Conservation (phyloP, 2,329 filamentous ascomycete genomes). For the Metarhizium guizhouense region DNA sequence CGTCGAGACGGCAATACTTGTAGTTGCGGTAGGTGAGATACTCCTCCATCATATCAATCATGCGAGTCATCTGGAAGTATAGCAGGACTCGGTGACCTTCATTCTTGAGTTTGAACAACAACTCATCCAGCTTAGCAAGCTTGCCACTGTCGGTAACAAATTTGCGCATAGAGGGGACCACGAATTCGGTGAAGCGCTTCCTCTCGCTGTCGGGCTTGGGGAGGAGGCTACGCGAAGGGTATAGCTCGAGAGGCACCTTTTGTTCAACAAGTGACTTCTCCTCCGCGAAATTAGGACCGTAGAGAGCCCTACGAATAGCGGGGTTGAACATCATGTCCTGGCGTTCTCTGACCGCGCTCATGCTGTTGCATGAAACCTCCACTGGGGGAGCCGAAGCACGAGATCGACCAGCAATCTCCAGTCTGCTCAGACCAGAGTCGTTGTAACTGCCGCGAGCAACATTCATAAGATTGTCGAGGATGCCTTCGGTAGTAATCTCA, state of each 20-base stretch:
- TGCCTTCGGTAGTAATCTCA: conserved; percentile 62
- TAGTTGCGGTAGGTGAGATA: conserved; percentile 98
- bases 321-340: conserved; percentile 72
- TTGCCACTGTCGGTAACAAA: conserved; percentile 98
- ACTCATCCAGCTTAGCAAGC: conserved; percentile 78
- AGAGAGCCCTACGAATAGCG: conserved; percentile 65
- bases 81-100: conserved; percentile 87
- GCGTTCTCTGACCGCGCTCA: conserved; percentile 55
- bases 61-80: conserved; percentile 99
- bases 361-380: conserved; percentile 66
- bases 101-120: conserved; percentile 84
- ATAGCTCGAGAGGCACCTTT: conserved; percentile 56
- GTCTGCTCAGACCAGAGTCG: conserved; percentile 61
- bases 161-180: conserved; percentile 90
- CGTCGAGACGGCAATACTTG: conserved; percentile 94
- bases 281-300: conserved; percentile 52
- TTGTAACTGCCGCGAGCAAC: conserved; percentile 59
- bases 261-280: conserved; percentile 68
- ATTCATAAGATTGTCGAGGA: conserved; percentile 69
- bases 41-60: conserved; percentile 99
- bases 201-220: conserved; percentile 74
- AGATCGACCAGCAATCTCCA: conserved; percentile 77
- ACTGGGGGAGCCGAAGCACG: conserved; percentile 78
- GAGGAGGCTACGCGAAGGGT: conserved; percentile 57
- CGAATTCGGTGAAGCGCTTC: conserved; percentile 79